These are phyloP conservation scores for Aspergillus diversus DNA, from an alignment of 495 filamentous ascomycete species.

Conservation along the genomic window DNA sequence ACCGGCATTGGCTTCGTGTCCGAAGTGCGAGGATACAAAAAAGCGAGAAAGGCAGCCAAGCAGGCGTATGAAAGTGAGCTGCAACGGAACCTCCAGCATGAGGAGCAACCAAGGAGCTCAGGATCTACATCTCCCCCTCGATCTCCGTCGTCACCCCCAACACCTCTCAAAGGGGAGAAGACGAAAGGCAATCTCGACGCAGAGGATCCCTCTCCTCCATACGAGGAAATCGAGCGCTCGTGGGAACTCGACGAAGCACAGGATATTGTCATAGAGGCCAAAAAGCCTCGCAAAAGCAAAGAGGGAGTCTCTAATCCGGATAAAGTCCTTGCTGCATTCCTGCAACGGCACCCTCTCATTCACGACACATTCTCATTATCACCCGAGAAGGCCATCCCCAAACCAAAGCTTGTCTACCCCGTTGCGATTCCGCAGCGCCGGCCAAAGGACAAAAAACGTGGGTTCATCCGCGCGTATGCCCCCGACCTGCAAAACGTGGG, in stretches of 20 bases:
- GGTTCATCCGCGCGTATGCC: conserved; percentile 56
- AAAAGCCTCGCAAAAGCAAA: conserved; percentile 20
- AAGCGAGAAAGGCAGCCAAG: conserved; percentile 30
- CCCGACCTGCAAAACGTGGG: conserved; percentile 48
- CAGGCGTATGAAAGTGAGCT: conserved; percentile 20
- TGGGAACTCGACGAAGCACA: conserved; percentile 54
- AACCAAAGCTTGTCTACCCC: conserved; percentile 36
- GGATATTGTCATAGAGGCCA: conserved; percentile 21
- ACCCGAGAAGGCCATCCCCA: not conserved
- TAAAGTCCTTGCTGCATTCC: conserved; percentile 30
- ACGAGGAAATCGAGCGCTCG: conserved; percentile 44
- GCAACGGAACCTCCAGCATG: not conserved
- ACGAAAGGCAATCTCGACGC: conserved; percentile 15
- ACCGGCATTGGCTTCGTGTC: conserved; percentile 51
- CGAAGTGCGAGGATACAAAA: conserved; percentile 40
- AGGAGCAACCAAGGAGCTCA: conserved; percentile 14
- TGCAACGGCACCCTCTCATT: conserved; percentile 22
- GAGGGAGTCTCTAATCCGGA: conserved; percentile 17
- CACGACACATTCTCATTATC: not conserved
- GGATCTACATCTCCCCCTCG: conserved; percentile 28
- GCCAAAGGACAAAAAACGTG: conserved; percentile 43
- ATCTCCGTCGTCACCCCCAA: conserved; percentile 16
- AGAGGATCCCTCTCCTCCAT: conserved; percentile 17
- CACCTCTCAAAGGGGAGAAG: not conserved
- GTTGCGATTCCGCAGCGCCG: conserved; percentile 56